Evolutionary conservation across 805 yeast species (phyloP), one percentile per base, ranked within the genome.

Genomic region (Zygosaccharomyces rouxii): DNA sequence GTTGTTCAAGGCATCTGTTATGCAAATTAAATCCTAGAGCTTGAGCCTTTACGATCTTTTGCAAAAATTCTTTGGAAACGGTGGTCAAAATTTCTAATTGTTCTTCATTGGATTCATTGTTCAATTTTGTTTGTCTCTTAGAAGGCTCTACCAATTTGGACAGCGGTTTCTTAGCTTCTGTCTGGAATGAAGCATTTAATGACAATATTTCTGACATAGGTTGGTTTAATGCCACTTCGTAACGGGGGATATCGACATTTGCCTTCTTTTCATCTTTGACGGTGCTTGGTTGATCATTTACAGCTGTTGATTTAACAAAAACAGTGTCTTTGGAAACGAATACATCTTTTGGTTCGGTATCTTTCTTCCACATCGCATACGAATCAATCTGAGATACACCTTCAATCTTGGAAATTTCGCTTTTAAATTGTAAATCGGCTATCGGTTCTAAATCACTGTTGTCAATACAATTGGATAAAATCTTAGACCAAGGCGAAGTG

Each of bases 1-100:
- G 70, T 54, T 77, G 80, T 33, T 67, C 64, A 2, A 44, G 42
- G 0, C 75, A 51, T 38, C 76, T 66, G 19, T 63, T 57, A 46
- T 71, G 70, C 38, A 76, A 44, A 22, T 60, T 50, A 1, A 69
- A 50, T 0, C 74, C 75, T 7, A 71, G 57, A 41, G 55, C 56
- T 43, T 66, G 68, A 3, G 62, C 68, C 21, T 55, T 46, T 2
- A 52, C 38, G 11, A 64, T 49, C 18, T 57, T 56, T 19, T 42
- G 26, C 42, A 62, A 42, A 3, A 63, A 16, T 21, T 55, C 63
- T 14, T 52, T 55, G 5, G 66, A 59, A 9, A 58, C 25, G 4
- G 48, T 54, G 2, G 67, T 61, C 19, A 66, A 37, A 2, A 56
- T 48, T 6, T 52, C 55, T 29, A 66, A 47, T 44, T 64, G 69